Base-by-base conservation (phyloP, 192 early-diverging fungal species). In the Rhizophagus prolifer region DNA sequence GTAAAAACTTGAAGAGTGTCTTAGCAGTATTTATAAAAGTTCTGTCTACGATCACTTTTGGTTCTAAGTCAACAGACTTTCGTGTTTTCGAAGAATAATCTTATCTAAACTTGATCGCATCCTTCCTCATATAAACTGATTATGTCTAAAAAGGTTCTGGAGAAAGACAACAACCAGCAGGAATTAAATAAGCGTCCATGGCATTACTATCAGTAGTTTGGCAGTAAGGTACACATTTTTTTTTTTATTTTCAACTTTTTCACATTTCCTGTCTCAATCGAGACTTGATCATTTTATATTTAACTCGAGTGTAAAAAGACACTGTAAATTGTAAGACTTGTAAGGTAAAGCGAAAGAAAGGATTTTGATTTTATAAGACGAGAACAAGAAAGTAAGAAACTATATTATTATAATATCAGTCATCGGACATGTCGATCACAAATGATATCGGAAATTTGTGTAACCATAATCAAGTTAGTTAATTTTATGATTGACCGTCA, bases 361-460 rank as follows among this genome's bases (percentile, higher is more conserved):
- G 13, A 54, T 54, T 21, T 34, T 19, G 63, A 31, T 30, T 64
- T n/a, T 64, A 64, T 31, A 30, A 31, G 62, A 0, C 8, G 25
- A 64, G 62, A 64, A 64, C 62, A 64, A n/a, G n/a, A n/a, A n/a
- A n/a, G n/a, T n/a, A n/a, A 64, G 62, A 64, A 64, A 64, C 62
- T 64, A 64, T 28, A 64, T 64, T 64, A 25, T 54, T 54, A 54
- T n/a, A n/a, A n/a, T n/a, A n/a, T n/a, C n/a, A n/a, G n/a, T n/a
- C n/a, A n/a, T n/a, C n/a, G n/a, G n/a, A n/a, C n/a, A n/a, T n/a
- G n/a, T n/a, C n/a, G n/a, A n/a, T n/a, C n/a, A n/a, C n/a, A n/a
- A n/a, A n/a, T n/a, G n/a, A n/a, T n/a, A n/a, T n/a, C n/a, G n/a
- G n/a, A n/a, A n/a, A n/a, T n/a, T n/a, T n/a, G n/a, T n/a, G n/a